A percentile compares a stretch with the other conserved stretches of the same genome.
Conservation (phyloP, 148 eudicot genomes). For the Vaccinium vitisidaea region DNA sequence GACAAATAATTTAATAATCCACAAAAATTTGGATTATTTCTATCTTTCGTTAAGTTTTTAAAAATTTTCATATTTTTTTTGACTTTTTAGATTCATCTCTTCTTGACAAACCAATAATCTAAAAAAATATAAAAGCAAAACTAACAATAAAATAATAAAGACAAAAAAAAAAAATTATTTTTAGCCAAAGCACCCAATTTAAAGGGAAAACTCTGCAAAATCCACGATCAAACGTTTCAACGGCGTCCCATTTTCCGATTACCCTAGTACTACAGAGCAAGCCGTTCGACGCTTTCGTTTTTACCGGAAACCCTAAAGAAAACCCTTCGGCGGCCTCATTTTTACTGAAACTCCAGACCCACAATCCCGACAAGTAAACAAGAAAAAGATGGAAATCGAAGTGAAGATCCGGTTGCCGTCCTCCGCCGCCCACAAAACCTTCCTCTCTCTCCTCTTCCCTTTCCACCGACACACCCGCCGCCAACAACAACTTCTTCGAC, state of each 20-base stretch:
- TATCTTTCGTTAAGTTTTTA: too few species aligned
- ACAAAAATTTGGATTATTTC: too few species aligned
- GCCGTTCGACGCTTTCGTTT: background rate
- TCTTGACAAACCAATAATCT: background rate
- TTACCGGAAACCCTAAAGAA: background rate
- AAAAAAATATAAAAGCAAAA: too few species aligned
- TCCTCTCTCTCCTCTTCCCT: constrained; percentile 53
- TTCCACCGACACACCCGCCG: constrained; percentile 50
- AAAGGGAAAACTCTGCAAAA: too few species aligned
- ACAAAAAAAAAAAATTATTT: too few species aligned
- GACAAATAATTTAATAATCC: too few species aligned
- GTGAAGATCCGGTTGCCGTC: constrained; percentile 67
- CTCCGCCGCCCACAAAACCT: constrained; percentile 41
- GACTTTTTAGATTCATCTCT: too few species aligned
- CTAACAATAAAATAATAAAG: too few species aligned
- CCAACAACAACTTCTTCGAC: constrained; percentile 78
- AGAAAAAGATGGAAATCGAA: constrained; percentile 64
- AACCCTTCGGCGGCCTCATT: background rate
- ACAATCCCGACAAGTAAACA: background rate
- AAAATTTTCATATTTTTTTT: too few species aligned
- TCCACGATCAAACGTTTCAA: background rate
- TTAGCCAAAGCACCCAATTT: too few species aligned
- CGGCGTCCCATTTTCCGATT: background rate
- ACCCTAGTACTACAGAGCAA: background rate
- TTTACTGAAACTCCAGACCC: background rate